Evolutionary conservation across 805 yeast genomes (phyloP).

Genomic region (Kazachstania viticola): DNA sequence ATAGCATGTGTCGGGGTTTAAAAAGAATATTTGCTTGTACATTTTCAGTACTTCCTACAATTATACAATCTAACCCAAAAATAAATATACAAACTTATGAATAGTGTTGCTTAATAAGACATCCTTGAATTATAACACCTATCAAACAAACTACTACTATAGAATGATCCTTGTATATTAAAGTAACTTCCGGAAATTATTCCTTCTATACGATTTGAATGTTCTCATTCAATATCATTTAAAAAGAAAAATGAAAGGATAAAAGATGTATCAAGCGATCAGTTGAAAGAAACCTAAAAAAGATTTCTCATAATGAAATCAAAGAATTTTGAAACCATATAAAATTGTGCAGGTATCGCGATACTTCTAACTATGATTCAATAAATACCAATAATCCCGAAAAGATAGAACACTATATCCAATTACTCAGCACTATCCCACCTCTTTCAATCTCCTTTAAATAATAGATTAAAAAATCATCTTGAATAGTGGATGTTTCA

Average conservation of each 20-base stretch:
- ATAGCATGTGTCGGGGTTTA: too few relatives aligned
- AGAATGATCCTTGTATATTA: too few relatives aligned
- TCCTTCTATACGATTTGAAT: constrained; percentile 8
- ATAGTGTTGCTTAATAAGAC: too few relatives aligned
- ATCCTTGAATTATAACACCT: too few relatives aligned
- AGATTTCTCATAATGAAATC: constrained; percentile 3
- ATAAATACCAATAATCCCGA: constrained; percentile 6
- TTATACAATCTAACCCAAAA: too few relatives aligned
- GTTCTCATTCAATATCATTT: constrained; percentile 18
- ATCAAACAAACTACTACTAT: too few relatives aligned
- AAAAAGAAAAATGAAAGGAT: constrained; percentile 10
- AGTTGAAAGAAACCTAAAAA: constrained; percentile 1
- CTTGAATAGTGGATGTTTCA: too few relatives aligned
- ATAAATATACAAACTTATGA: too few relatives aligned
- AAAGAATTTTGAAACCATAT: constrained; percentile 3
- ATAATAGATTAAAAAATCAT: not conserved
- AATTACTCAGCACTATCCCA: not conserved
- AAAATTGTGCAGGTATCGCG: constrained; percentile 21
- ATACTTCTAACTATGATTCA: constrained; percentile 16
- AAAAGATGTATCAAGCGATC: constrained; percentile 23
- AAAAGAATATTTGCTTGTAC: too few relatives aligned
- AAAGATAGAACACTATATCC: not conserved
- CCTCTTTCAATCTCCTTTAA: not conserved
- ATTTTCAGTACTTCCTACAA: too few relatives aligned
- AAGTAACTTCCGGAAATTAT: too few relatives aligned